These are phyloP conservation scores for Clausena lansium DNA, from an alignment of 345 rosid species.

Conservation along the genomic window DNA sequence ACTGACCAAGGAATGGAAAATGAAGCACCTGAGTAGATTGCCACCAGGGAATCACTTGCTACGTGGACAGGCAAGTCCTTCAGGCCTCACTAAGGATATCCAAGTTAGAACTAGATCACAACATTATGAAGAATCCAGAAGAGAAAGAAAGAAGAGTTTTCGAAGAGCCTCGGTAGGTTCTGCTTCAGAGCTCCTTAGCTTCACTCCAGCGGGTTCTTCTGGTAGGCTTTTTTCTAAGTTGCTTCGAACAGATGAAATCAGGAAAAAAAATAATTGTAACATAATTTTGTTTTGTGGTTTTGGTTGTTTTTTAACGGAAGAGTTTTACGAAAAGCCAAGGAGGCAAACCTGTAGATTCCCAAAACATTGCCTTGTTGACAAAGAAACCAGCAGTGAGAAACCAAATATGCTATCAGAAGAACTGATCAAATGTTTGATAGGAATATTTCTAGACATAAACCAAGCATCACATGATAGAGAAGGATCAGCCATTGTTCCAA, in stretches of 20 bases:
- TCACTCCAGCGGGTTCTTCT: slow-evolving; percentile 38
- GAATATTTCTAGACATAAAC: slow-evolving; percentile 67
- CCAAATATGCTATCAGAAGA: slow-evolving; percentile 81
- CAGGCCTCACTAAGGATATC: slow-evolving; percentile 20
- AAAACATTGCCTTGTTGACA: slow-evolving; percentile 30
- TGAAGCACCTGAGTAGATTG: slow-evolving; percentile 29
- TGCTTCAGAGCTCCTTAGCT: slow-evolving; percentile 44
- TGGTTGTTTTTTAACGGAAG: slow-evolving; percentile 31
- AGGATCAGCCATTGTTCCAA: slow-evolving; percentile 42
- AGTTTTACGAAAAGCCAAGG: slow-evolving; percentile 39
- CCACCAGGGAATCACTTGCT: slow-evolving; percentile 28
- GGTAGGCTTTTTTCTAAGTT: slow-evolving; percentile 33
- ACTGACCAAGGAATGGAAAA: slow-evolving; percentile 42
- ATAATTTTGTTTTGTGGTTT: background rate
- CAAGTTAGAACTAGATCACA: slow-evolving; percentile 52
- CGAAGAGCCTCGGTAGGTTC: slow-evolving; percentile 71
- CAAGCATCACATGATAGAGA: slow-evolving; percentile 38
- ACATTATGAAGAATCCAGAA: slow-evolving; percentile 36
- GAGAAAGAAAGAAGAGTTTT: slow-evolving; percentile 38
- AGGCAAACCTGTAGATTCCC: slow-evolving; percentile 39
- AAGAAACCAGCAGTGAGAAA: slow-evolving; percentile 40
- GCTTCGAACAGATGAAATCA: background rate
- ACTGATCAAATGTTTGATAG: slow-evolving; percentile 62
- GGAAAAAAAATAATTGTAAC: too few species aligned
- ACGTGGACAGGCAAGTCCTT: slow-evolving; percentile 22